Base-by-base conservation (phyloP, 148 eudicot species). In the Camellia granthamiana region DNA sequence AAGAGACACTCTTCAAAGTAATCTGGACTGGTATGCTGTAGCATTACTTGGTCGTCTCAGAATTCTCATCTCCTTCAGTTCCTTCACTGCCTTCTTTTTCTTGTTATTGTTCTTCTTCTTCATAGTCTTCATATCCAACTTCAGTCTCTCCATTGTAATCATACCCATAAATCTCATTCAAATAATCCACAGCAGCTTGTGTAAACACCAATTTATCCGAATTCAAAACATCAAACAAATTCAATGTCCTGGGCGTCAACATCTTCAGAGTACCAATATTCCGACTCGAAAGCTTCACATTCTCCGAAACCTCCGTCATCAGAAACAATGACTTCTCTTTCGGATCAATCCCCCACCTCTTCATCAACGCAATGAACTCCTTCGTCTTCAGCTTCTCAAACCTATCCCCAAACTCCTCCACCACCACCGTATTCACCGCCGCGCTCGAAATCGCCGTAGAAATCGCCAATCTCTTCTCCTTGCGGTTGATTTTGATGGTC, bases 241-340 rank as follows among this genome's bases (percentile, higher is more conserved):
- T 97, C 90, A 97, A 83, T 23, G 90, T 97, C 81, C 99, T 76
- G 0, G 99, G 99, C 18, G 97, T 97, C 83, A 97, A 65, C 94
- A 97, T 84, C 83, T 86, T 94, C 87, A 97, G 56, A 4, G 94
- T 94, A 81, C 97, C 90, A 52, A 97, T 86, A 84, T 97, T 97
- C 82, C 99, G 83, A n/a, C 99, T 88, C 30, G 97, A 91, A 38
- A 86, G 85, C 81, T 43, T 84, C 86, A 97, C 90, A 90, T 94
- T 94, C 73, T 92, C 96, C 69, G 83, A 82, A 82, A 91, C 78
- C 16, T 92, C 97, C 60, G 84, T 83, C 86, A 94, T 64, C 52
- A 97, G 78, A 13, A 97, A 94, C 94, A 87, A 83, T 1, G 95
- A 74, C 65, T 97, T 97, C 89, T 84, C 91, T 70, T 83, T 84